phyloP scores from a whole-genome alignment of 345 rosid species.

The Pelargonium nanum region DNA sequence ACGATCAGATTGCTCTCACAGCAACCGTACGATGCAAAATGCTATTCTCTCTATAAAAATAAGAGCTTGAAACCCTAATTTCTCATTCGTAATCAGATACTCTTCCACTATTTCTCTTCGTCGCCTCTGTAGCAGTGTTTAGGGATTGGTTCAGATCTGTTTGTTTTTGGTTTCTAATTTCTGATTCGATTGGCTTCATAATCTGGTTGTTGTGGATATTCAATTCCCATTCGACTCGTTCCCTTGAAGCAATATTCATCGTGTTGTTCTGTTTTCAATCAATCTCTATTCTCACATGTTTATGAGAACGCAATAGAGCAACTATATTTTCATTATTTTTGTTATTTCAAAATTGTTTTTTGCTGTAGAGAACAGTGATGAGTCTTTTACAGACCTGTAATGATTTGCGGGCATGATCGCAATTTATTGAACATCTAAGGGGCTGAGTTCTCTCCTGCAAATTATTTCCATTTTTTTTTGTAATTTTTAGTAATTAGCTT shows the following conservation, averaged over 20 bases:
- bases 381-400: slow-evolving; percentile 83
- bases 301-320: slow-evolving; percentile 29
- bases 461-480: not conserved
- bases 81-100: too few species aligned
- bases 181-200: slow-evolving; percentile 49
- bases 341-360: not conserved
- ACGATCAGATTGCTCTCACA: too few species aligned
- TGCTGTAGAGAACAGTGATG: slow-evolving; percentile 35
- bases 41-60: too few species aligned
- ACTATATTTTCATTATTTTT: slow-evolving; percentile 26
- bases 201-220: slow-evolving; percentile 71
- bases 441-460: slow-evolving; percentile 44
- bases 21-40: too few species aligned
- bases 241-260: slow-evolving; percentile 66
- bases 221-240: slow-evolving; percentile 75
- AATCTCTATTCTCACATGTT: not conserved
- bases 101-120: too few species aligned
- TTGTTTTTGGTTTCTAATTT: too few species aligned
- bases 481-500: not conserved
- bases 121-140: too few species aligned
- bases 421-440: slow-evolving; percentile 81
- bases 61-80: too few species aligned
- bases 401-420: slow-evolving; percentile 90
- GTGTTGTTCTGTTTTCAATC: slow-evolving; percentile 35
- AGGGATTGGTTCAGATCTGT: not conserved